These are phyloP conservation scores for Chenopodium suecicum DNA, from an alignment of 148 eudicot species.

Conservation along the genomic window DNA sequence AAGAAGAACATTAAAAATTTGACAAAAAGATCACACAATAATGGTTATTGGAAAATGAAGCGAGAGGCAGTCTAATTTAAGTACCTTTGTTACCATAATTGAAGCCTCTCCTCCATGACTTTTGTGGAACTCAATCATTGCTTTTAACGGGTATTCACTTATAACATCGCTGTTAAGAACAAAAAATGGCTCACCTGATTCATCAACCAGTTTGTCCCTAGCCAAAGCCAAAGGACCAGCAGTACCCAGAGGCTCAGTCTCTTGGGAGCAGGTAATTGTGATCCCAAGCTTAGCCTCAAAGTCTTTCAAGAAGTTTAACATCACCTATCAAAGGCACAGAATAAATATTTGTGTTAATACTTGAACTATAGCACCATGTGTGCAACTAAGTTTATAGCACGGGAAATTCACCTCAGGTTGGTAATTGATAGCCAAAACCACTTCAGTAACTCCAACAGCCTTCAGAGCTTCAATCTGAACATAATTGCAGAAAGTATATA, in stretches of 20 bases:
- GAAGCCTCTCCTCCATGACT: constrained; percentile 96
- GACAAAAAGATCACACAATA: background rate
- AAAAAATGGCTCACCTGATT: constrained; percentile 82
- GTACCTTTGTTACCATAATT: constrained; percentile 92
- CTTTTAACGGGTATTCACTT: constrained; percentile 80
- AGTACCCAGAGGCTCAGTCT: constrained; percentile 97
- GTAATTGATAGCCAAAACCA: constrained; percentile 95
- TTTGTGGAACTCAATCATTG: constrained; percentile 86
- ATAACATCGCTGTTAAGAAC: constrained; percentile 97
- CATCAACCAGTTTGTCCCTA: constrained; percentile 73
- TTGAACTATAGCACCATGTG: background rate
- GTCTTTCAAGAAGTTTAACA: constrained; percentile 88
- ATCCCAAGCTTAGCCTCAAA: constrained; percentile 84
- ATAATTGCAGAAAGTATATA: background rate
- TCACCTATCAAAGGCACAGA: constrained; percentile 46
- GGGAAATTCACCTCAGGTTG: constrained; percentile 78
- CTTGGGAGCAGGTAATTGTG: constrained; percentile 85
- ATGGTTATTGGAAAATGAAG: background rate
- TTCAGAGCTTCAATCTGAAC: constrained; percentile 90
- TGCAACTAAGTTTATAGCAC: background rate
- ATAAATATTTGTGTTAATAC: background rate
- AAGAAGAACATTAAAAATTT: background rate
- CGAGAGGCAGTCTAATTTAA: background rate
- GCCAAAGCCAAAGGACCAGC: constrained; percentile 97
- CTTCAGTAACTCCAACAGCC: constrained; percentile 90